Conservation (phyloP, 164 flowering plant genomes). For the Protea cynaroides region DNA sequence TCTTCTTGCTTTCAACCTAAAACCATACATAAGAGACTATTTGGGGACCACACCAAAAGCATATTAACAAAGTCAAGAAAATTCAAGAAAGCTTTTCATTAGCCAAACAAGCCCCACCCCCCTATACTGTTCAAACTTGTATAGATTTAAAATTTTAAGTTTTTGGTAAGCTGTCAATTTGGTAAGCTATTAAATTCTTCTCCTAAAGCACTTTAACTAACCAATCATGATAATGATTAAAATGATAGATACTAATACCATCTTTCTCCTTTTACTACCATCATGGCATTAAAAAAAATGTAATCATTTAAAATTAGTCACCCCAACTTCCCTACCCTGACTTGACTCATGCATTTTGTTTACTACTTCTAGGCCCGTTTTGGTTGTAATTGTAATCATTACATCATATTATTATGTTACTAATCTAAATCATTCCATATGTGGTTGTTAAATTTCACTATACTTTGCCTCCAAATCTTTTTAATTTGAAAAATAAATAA, state of each 20-base stretch:
- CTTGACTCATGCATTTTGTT: too few relatives aligned
- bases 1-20: not conserved
- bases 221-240: not conserved
- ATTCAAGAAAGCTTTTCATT: not conserved
- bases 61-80: not conserved
- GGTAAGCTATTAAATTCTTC: not conserved
- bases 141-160: not conserved
- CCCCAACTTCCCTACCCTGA: not conserved
- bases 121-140: too few relatives aligned
- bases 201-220: not conserved
- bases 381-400: too few relatives aligned
- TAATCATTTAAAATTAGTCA: not conserved
- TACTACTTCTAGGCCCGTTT: not conserved
- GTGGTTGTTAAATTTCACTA: too few relatives aligned
- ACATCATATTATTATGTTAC: too few relatives aligned
- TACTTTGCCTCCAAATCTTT: too few relatives aligned
- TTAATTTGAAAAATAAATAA: too few relatives aligned
- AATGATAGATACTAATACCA: slow-evolving; percentile 1
- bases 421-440: too few relatives aligned
- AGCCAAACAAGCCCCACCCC: not conserved
- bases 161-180: not conserved
- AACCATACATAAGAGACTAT: not conserved
- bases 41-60: slow-evolving; percentile 1
- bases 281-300: too few relatives aligned
- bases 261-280: not conserved